Conservation (phyloP, 441 rosid genomes). For the Theobroma grandiflorum region DNA sequence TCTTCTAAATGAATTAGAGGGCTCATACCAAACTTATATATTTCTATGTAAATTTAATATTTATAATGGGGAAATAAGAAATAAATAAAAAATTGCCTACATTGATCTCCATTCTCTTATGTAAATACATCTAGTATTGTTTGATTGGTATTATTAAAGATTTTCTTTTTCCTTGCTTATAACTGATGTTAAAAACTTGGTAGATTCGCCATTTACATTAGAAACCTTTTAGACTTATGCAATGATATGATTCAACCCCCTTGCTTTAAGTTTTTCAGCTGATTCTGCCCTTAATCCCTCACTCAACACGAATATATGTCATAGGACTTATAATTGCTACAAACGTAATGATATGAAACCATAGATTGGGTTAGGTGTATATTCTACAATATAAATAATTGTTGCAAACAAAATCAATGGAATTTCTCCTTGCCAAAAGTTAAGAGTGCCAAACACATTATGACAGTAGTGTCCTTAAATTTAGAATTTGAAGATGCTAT, state of each 20-base stretch:
- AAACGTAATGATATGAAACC: not conserved
- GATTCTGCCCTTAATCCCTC: conserved; percentile 4
- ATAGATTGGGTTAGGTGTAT: not conserved
- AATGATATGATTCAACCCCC: not conserved
- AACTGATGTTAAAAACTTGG: not conserved
- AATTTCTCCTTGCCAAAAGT: no score
- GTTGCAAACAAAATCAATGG: not conserved
- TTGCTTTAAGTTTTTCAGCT: conserved; percentile 1
- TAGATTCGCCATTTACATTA: not conserved
- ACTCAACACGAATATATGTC: not conserved
- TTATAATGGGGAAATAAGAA: not conserved
- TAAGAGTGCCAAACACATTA: no score
- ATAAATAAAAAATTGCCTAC: not conserved
- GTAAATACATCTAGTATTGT: not conserved
- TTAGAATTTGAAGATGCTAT: no score
- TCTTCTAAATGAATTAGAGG: conserved; percentile 46
- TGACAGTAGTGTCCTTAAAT: no score
- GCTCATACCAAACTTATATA: not conserved
- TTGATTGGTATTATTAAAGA: not conserved
- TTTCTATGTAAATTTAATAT: conserved; percentile 30
- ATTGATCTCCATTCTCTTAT: no score
- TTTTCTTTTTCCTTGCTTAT: not conserved
- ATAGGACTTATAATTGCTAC: not conserved
- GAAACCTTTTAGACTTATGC: not conserved
- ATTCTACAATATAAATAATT: not conserved